Conservation (phyloP, 164 flowering plant species). For the Annona cherimola region DNA sequence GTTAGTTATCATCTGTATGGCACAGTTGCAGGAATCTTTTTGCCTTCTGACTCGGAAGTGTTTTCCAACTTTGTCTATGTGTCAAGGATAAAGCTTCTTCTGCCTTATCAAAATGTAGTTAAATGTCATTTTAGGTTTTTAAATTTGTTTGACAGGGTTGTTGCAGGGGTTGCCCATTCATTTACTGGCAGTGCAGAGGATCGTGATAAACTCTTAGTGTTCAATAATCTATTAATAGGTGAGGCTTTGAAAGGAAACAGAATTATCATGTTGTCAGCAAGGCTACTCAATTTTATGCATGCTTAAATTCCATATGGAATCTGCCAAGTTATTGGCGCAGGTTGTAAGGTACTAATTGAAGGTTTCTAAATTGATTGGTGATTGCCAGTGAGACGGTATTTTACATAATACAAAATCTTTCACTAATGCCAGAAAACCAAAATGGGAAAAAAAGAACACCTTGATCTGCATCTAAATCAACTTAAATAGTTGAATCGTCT, state of each 20-base stretch:
- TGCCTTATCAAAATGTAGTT: slow-evolving; percentile 1
- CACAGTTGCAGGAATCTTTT: neutral
- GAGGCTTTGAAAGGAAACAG: neutral
- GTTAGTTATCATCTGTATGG: neutral
- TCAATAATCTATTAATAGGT: slow-evolving; percentile 77
- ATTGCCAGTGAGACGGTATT: no score
- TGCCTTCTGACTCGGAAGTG: neutral
- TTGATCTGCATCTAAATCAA: no score
- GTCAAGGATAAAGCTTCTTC: neutral
- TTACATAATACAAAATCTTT: no score
- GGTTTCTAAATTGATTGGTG: no score
- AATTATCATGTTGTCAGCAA: neutral
- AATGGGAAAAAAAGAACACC: no score
- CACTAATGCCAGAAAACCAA: no score
- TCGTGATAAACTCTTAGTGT: slow-evolving; percentile 67
- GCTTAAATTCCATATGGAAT: neutral
- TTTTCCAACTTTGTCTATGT: neutral
- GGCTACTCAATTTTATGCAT: neutral
- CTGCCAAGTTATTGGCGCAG: neutral
- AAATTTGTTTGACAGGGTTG: slow-evolving; percentile 41
- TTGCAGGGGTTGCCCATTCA: slow-evolving; percentile 85
- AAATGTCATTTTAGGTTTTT: slow-evolving; percentile 5
- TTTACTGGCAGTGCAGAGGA: slow-evolving; percentile 89
- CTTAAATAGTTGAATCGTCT: no score
- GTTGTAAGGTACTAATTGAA: no score